A percentile compares a stretch with the other conserved stretches of the same genome.
These are phyloP conservation scores for Trichosanthes cucumerina DNA, from an alignment of 306 rosid genomes.

Conservation along the genomic window DNA sequence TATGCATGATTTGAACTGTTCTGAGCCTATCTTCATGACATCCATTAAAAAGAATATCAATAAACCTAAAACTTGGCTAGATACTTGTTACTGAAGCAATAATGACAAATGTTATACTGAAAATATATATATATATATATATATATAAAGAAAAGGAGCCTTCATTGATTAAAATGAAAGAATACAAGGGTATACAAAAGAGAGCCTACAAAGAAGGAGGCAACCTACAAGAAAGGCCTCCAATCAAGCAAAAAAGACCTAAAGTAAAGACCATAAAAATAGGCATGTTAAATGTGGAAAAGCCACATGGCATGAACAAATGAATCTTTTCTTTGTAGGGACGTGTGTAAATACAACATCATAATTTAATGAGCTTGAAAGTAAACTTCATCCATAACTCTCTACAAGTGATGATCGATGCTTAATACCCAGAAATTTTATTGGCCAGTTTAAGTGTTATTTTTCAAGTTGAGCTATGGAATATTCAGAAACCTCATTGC, in stretches of 20 bases:
- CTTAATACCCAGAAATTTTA: background rate
- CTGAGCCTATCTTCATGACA: background rate
- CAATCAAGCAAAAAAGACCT: too few species aligned
- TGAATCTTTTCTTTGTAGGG: background rate
- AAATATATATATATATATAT: too few species aligned
- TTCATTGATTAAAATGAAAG: too few species aligned
- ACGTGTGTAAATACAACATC: background rate
- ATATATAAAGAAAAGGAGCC: too few species aligned
- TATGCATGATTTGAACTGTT: background rate
- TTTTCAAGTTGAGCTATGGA: background rate
- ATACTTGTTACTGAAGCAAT: background rate
- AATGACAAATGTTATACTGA: background rate
- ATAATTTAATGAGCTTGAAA: constrained; percentile 1
- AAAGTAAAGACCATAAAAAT: background rate
- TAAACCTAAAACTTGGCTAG: background rate
- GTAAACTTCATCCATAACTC: background rate
- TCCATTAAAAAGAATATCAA: background rate
- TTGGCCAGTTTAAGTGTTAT: background rate
- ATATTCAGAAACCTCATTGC: background rate
- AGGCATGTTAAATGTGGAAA: background rate
- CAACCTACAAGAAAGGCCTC: too few species aligned
- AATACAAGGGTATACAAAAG: too few species aligned
- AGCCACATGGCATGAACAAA: background rate
- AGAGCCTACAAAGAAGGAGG: too few species aligned
- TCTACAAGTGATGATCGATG: background rate